A percentile compares a stretch with the other conserved stretches of the same genome.
Evolutionary conservation across 257 asterid species (phyloP).

Genomic region (Ilex asprella): DNA sequence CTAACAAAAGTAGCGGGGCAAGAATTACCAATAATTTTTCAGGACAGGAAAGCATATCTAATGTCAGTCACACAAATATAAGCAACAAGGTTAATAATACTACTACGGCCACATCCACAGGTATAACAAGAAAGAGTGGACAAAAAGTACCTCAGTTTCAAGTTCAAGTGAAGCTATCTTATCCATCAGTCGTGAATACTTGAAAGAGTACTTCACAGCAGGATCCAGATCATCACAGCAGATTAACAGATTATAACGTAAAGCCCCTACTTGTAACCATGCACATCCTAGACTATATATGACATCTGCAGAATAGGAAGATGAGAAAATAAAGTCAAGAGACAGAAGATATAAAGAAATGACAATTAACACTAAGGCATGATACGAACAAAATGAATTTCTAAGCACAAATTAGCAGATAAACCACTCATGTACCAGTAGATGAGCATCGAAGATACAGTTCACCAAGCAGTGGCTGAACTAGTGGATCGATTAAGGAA

Average conservation of each 20-base stretch:
- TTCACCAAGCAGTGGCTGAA: conserved; percentile 59
- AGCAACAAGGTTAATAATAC: too few relatives aligned
- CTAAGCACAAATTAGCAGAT: conserved; percentile 3
- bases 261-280: conserved; percentile 55
- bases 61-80: too few relatives aligned
- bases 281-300: conserved; percentile 43
- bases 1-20: too few relatives aligned
- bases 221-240: conserved; percentile 71
- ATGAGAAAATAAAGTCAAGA: conserved; percentile 4
- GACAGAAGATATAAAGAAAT: not conserved
- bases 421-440: conserved; percentile 37
- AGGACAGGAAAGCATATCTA: too few relatives aligned
- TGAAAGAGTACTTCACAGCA: conserved; percentile 57
- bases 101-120: not conserved
- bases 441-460: conserved; percentile 38
- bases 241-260: conserved; percentile 75
- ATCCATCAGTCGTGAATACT: conserved; percentile 51
- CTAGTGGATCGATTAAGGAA: conserved; percentile 45
- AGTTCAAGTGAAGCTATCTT: conserved; percentile 67
- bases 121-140: conserved; percentile 3
- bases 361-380: conserved; percentile 2
- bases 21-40: too few relatives aligned
- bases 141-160: conserved; percentile 55
- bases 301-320: conserved; percentile 26
- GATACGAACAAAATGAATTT: not conserved